Base-by-base conservation (phyloP, 345 rosid genomes). In the Populus euphratica region DNA sequence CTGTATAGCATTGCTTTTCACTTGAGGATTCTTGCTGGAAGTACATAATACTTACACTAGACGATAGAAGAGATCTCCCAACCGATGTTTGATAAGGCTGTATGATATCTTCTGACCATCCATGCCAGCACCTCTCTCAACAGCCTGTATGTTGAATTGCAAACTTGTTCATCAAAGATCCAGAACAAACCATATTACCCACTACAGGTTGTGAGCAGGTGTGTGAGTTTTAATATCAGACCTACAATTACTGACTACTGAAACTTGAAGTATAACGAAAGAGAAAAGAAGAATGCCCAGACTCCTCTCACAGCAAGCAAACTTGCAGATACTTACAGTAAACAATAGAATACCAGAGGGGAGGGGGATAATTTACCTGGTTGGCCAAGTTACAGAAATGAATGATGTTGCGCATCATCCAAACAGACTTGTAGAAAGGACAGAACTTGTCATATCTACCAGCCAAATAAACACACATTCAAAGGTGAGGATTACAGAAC, bases 321-420 rank as follows among this genome's bases (percentile, higher is more conserved):
- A 41, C 25, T 25, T 5, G 33, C 16, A 59, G 12, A 59, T 59
- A 25, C 11, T 41, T 41, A 10, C 44, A 41, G 11, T 10, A 41
- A 41, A 35, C 20, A 9, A n/a, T 9, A 3, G 29, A 59, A 59
- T 59, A n/a, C 25, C 27, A 16, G 35, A 35, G 47, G 25, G 5
- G 47, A 2, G 21, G 9, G 38, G 16, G 44, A 66, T 23, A 50
- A 68, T 14, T 27, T 86, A 96, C 99, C 98, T 96, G 99, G 74
- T 96, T 96, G 84, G 99, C 97, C 89, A 96, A 83, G 85, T 89
- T 90, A 88, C 81, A 92, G 88, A 89, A 96, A 86, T 94, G 99
- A 74, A 96, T 89, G 38, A 96, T 96, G 89, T 96, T 96, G 82
- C 98, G 99, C 99, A 96, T 96, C 99, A 96, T 91, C 99, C 99